Evolutionary conservation across 371 early-diverging fungal species (phyloP).

Genomic region (Apophysomyces variabilis): DNA sequence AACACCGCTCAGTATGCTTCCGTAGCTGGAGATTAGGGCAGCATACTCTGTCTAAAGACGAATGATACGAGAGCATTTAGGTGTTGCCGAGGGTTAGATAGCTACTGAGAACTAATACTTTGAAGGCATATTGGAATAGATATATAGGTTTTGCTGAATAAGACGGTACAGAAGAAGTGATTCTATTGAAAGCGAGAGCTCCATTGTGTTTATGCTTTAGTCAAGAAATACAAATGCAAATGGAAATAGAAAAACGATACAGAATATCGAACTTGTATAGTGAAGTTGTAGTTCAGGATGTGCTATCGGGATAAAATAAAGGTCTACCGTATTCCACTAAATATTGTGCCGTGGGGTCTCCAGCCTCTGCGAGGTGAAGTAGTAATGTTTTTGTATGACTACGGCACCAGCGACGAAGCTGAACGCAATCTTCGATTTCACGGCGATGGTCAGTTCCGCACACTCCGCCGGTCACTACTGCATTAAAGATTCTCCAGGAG

Average conservation of each 20-base stretch:
- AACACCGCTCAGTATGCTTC: too few relatives aligned
- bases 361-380: slow-evolving; percentile 23
- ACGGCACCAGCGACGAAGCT: slow-evolving; percentile 44
- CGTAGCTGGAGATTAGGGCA: too few relatives aligned
- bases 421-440: slow-evolving; percentile 44
- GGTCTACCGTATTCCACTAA: slow-evolving; percentile 37
- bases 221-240: slow-evolving; percentile 1
- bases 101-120: too few relatives aligned
- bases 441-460: slow-evolving; percentile 28
- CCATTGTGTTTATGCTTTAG: background rate
- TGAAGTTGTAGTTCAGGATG: background rate
- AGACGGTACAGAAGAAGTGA: too few relatives aligned
- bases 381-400: slow-evolving; percentile 28
- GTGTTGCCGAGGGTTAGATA: too few relatives aligned
- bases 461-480: slow-evolving; percentile 32
- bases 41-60: too few relatives aligned
- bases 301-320: slow-evolving; percentile 17
- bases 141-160: too few relatives aligned
- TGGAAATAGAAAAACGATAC: background rate
- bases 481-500: slow-evolving; percentile 54
- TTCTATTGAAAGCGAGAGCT: background rate
- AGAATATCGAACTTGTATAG: background rate
- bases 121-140: too few relatives aligned
- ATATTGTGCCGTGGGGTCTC: slow-evolving; percentile 36
- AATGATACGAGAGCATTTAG: too few relatives aligned